Conservation (phyloP, 2,329 filamentous ascomycete species). For the Colletotrichum lindemuthianum region DNA sequence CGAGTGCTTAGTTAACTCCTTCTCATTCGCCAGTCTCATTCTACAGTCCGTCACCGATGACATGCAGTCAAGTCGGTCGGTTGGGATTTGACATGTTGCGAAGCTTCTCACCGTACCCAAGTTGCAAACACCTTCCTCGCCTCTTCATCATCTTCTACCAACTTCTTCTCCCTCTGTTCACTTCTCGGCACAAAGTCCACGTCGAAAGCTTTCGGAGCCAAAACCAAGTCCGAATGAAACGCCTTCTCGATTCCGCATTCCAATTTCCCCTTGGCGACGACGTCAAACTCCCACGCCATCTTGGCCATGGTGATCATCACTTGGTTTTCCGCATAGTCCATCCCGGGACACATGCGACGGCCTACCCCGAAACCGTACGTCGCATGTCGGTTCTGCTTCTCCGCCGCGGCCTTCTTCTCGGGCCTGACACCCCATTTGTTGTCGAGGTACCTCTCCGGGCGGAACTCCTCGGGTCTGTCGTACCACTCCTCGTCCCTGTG, state of each 20-base stretch:
- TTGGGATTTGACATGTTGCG: neutral
- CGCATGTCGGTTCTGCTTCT: conserved; percentile 35
- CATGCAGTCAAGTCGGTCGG: neutral
- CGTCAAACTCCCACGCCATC: conserved; percentile 60
- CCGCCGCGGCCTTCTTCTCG: conserved; percentile 7
- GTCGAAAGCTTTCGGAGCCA: conserved; percentile 37
- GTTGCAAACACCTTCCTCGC: conserved; percentile 3
- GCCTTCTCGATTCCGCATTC: conserved; percentile 41
- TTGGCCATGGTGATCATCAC: conserved; percentile 52
- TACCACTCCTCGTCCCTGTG: conserved; percentile 41
- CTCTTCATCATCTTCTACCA: conserved; percentile 27
- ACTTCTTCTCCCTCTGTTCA: conserved; percentile 32
- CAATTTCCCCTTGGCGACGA: conserved; percentile 39
- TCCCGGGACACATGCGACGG: conserved; percentile 58
- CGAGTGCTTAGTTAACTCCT: no score
- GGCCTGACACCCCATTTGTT: conserved; percentile 28
- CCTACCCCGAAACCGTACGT: conserved; percentile 59
- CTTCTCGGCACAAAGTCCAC: conserved; percentile 38
- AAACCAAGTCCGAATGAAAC: conserved; percentile 37
- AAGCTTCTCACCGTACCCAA: conserved; percentile 1
- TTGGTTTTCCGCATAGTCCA: conserved; percentile 58
- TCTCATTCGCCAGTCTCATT: no score
- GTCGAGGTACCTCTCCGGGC: conserved; percentile 42
- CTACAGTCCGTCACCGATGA: neutral
- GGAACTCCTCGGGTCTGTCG: conserved; percentile 40